phyloP scores from a whole-genome alignment of 2,329 filamentous ascomycete genomes.

The Xylaria sp. region DNA sequence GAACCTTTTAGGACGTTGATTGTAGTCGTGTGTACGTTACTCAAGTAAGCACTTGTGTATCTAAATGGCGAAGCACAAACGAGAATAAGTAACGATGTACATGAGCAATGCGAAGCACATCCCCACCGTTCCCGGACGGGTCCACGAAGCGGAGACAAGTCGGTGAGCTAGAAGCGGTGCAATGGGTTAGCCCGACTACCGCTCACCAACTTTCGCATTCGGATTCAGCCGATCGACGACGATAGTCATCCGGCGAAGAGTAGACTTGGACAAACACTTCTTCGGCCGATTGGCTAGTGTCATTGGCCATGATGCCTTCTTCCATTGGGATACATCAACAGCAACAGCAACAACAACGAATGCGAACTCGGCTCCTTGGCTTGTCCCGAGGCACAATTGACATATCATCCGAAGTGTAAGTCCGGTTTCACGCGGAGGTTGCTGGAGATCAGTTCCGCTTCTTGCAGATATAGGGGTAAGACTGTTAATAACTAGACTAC shows the following conservation, averaged over 20 bases:
- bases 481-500: background rate
- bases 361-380: background rate
- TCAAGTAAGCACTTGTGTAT: background rate
- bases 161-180: background rate
- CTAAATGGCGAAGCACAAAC: background rate
- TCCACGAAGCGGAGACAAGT: conserved; percentile 8
- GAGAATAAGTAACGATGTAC: background rate
- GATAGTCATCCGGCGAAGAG: too few species aligned
- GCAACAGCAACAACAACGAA: too few species aligned
- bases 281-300: too few species aligned
- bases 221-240: background rate
- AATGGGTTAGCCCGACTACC: conserved; percentile 18
- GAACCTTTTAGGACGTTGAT: background rate
- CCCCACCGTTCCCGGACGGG: background rate
- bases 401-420: background rate
- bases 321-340: too few species aligned
- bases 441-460: background rate
- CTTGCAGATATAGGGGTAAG: background rate
- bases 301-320: too few species aligned
- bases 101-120: background rate
- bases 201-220: conserved; percentile 26
- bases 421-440: background rate
- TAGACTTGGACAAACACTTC: too few species aligned
- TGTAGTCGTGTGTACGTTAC: background rate
- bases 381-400: background rate